Base-by-base conservation (phyloP, 805 yeast genomes). In the Starmera dryadoides region DNA sequence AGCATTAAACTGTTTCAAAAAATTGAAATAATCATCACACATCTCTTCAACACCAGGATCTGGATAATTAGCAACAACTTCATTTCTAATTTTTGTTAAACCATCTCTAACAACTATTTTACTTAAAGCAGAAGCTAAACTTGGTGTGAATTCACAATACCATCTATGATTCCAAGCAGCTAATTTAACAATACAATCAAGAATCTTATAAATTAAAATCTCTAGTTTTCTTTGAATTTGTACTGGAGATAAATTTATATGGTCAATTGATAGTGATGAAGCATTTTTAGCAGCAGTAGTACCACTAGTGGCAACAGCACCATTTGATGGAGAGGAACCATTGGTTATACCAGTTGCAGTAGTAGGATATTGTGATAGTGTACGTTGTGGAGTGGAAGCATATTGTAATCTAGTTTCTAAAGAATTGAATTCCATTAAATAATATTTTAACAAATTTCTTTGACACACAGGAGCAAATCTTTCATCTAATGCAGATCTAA, bases 141-240 rank as follows among this genome's bases (percentile, higher is more conserved):
- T 66, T 17, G 94, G 85, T 8, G 94, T 80, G 55, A 88, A 91
- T 48, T 91, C 96, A 46, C 81, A 75, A 63, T 91, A 94, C 98
- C 98, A 93, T 55, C 98, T 77, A 60, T 89, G 97, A 56, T 87
- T 84, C 97, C 98, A 94, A n/a, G 93, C 95, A n/a, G 82, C 65
- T 38, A 93, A 65, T 52, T 83, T 84, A 28, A 89, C 86, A 41
- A 79, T 62, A 18, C 81, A 64, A 41, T 82, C 87, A 42, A 89
- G 66, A 11, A 86, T 76, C 45, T 71, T 68, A 37, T 69, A 73
- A 52, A 79, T 77, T n/a, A 58, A n/a, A 4, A 12, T 11, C 2
- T 34, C 30, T 12, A 34, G n/a, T 14, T 34, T 34, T 17, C 25
- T 32, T 4, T n/a, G 10, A 32, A 32, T 32, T 32, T 53, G 58